Evolutionary conservation across 306 rosid species (phyloP).

Genomic region (Quercus robur): DNA sequence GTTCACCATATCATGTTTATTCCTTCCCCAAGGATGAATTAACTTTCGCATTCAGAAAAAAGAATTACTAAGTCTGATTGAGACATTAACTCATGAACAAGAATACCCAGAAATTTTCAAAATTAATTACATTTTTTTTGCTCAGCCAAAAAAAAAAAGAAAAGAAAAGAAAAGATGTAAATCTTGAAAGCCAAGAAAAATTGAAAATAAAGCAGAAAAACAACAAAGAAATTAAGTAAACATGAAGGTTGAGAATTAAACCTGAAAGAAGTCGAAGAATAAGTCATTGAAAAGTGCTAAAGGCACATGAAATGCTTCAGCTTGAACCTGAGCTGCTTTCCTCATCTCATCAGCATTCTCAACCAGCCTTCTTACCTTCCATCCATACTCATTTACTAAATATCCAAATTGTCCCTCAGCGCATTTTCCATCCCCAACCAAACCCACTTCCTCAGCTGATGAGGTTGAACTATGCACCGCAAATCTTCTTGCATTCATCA

Average conservation of each 20-base stretch:
- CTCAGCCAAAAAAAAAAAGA: too few relatives aligned
- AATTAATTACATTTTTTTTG: too few relatives aligned
- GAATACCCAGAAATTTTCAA: too few relatives aligned
- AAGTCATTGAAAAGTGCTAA: conserved; percentile 53
- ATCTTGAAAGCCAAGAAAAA: too few relatives aligned
- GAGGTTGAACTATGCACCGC: conserved; percentile 31
- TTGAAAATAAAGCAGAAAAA: too few relatives aligned
- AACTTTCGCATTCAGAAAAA: too few relatives aligned
- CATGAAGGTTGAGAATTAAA: conserved; percentile 3
- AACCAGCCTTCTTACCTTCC: conserved; percentile 67
- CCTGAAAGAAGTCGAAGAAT: conserved; percentile 79
- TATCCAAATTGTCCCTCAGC: conserved; percentile 16
- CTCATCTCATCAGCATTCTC: conserved; percentile 59
- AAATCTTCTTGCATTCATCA: conserved; percentile 1
- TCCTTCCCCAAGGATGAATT: too few relatives aligned
- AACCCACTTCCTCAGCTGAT: conserved; percentile 27
- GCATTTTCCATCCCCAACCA: conserved; percentile 4
- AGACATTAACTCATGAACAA: too few relatives aligned
- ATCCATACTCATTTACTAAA: conserved; percentile 63
- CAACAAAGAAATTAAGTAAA: too few relatives aligned
- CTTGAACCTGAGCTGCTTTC: conserved; percentile 61
- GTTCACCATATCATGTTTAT: too few relatives aligned
- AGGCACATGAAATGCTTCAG: conserved; percentile 80
- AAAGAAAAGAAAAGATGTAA: too few relatives aligned
- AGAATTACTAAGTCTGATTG: too few relatives aligned